Base-by-base conservation (phyloP, 2,329 filamentous ascomycete genomes). In the Alternaria sp. region DNA sequence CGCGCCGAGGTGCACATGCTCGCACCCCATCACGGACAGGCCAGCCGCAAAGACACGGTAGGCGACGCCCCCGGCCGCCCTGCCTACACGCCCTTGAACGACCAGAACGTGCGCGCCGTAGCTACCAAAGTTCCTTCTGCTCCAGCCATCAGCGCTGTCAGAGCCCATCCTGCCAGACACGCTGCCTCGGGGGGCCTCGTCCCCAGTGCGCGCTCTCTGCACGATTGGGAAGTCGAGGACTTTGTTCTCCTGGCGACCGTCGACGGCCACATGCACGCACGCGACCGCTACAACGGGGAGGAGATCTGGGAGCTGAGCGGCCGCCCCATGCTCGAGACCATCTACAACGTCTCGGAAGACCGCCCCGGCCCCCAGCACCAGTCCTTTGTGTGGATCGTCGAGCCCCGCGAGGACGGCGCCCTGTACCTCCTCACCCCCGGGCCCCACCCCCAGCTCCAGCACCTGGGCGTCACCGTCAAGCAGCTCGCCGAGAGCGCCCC, bases 161-260 rank as follows among this genome's bases (percentile, higher is more conserved):
- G 93, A 97, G 94, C 93, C 93, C 92, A 91, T 89, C 88, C 89
- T 89, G 89, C 89, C 73, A 73, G 77, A 86, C 88, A 77, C 73
- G 78, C 79, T 73, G 79, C 79, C 74, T 75, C 76, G 62, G 78
- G 73, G 73, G 83, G 80, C 75, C 77, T 84, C 61, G 88, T 91
- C 85, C 86, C 87, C 72, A 74, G 76, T 91, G 95, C 93, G 94
- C 94, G 95, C 89, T 96, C 91, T 87, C 87, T 98, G 88, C 91
- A 94, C 88, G 95, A 97, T 85, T 98, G 95, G 95, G 93, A 97
- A 91, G 94, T 97, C 84, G 95, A 98, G 92, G 94, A 98, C 86
- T 97, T 97, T 88, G 92, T 98, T 85, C 93, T 99, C 86, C 87
- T 99, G 91, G 95, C 96, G 92, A 98, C 96, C 88, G 92, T 98